phyloP scores from a whole-genome alignment of 257 asterid genomes.

The Eustoma russellianum region DNA sequence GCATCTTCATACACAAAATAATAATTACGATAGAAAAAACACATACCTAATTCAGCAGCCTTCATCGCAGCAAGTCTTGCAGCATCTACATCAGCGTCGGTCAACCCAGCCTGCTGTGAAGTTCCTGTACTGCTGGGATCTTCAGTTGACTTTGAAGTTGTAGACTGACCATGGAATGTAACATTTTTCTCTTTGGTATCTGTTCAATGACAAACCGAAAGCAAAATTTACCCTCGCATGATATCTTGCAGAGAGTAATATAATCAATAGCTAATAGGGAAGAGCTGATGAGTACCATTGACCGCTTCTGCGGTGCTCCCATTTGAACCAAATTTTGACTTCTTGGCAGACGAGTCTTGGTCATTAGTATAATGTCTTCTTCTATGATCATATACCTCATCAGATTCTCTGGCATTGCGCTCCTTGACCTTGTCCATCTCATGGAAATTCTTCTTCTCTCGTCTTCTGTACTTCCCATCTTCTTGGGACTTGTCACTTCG shows the following conservation, averaged over 20 bases:
- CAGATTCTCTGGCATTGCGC: conserved; percentile 19
- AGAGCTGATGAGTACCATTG: conserved; percentile 26
- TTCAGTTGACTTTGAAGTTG: conserved; percentile 17
- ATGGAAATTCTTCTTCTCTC: conserved; percentile 37
- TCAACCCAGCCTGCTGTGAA: conserved; percentile 46
- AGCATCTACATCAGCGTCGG: conserved; percentile 82
- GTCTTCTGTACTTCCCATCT: conserved; percentile 25
- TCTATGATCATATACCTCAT: conserved; percentile 29
- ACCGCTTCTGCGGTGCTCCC: conserved; percentile 20
- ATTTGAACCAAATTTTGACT: conserved; percentile 37
- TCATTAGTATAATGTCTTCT: conserved; percentile 21
- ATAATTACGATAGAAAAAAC: not conserved
- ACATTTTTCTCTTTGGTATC: conserved; percentile 3
- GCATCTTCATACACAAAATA: not conserved
- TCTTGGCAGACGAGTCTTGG: conserved; percentile 46
- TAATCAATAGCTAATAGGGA: not conserved
- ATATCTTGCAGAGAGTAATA: not conserved
- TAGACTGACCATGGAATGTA: conserved; percentile 14
- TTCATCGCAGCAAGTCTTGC: conserved; percentile 92
- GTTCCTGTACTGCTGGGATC: conserved; percentile 24
- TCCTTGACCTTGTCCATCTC: conserved; percentile 31
- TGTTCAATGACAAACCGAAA: conserved; percentile 3
- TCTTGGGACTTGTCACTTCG: conserved; percentile 34
- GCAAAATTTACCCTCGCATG: not conserved
- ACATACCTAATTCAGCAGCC: conserved; percentile 86